Evolutionary conservation across 1,284 basidiomycete species (phyloP).

Genomic region (Earliella scabrosa): DNA sequence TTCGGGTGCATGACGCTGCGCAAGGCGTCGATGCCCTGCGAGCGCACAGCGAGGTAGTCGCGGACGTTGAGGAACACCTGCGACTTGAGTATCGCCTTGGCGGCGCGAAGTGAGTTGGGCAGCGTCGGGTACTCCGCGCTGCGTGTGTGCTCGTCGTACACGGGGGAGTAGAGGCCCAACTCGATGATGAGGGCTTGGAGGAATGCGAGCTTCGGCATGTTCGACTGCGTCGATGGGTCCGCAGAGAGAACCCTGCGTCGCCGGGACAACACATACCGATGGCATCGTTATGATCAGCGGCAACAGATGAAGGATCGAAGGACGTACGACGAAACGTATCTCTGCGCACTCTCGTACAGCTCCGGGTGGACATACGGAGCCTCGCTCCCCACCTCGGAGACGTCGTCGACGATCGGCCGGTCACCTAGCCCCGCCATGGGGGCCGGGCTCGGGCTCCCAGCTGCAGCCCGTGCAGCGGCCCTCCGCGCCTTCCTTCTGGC

Average conservation of each 20-base stretch:
- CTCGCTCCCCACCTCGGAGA: constrained; percentile 48
- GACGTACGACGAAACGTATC: constrained; percentile 44
- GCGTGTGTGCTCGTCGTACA: background rate
- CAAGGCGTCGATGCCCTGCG: constrained; percentile 64
- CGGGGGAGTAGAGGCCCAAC: constrained; percentile 40
- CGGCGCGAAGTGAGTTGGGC: constrained; percentile 61
- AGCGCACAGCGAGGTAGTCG: constrained; percentile 71
- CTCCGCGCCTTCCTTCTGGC: constrained; percentile 26
- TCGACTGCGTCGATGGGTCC: constrained; percentile 49
- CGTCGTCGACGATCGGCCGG: constrained; percentile 54
- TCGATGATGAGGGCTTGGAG: constrained; percentile 49
- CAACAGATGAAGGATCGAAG: background rate
- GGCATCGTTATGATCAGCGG: background rate
- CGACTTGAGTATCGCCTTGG: constrained; percentile 65
- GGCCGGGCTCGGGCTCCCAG: background rate
- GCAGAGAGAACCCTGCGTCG: constrained; percentile 51
- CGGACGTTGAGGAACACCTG: constrained; percentile 70
- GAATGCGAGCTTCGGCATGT: constrained; percentile 45
- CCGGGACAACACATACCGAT: background rate
- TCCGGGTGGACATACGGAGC: constrained; percentile 33
- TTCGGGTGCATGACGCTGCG: constrained; percentile 63
- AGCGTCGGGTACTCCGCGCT: constrained; percentile 41
- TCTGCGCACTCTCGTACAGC: constrained; percentile 55
- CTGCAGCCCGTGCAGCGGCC: constrained; percentile 16
- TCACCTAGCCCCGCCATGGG: constrained; percentile 32